Percentiles rank a stretch among this genome's conserved stretches.
phyloP scores from a whole-genome alignment of 73 alveolate genomes.

The Halteria grandinella region DNA sequence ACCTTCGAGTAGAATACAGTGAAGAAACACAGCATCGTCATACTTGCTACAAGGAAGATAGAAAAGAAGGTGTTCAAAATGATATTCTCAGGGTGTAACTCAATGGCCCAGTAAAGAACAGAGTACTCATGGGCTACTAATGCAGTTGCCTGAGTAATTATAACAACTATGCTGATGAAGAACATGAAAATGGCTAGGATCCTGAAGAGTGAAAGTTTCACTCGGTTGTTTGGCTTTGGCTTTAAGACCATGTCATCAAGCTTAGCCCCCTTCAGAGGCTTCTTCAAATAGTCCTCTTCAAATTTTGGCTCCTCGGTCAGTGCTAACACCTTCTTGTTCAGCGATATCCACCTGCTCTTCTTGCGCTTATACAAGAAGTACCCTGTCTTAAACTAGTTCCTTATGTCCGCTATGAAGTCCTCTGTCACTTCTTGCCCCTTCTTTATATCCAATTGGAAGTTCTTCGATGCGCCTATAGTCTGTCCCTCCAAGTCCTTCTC shows the following conservation, averaged over 20 bases:
- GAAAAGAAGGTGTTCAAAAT: conserved; percentile 18
- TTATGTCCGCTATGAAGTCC: conserved; percentile 42
- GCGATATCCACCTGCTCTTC: conserved; percentile 54
- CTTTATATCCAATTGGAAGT: conserved; percentile 14
- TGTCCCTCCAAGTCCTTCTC: conserved; percentile 47
- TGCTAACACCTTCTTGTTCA: conserved; percentile 6
- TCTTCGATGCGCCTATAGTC: conserved; percentile 1
- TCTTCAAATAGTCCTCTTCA: not conserved
- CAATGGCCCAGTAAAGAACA: conserved; percentile 3
- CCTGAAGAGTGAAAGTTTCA: conserved; percentile 8
- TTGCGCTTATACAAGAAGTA: conserved; percentile 55
- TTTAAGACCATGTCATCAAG: conserved; percentile 2
- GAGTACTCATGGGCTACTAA: conserved; percentile 7
- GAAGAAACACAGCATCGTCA: conserved; percentile 31
- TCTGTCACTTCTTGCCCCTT: conserved; percentile 40
- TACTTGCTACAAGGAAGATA: not conserved
- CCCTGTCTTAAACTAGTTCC: conserved; percentile 18
- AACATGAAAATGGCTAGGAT: conserved; percentile 4
- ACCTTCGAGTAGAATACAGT: conserved; percentile 49
- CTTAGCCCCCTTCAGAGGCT: not conserved
- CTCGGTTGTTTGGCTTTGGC: conserved; percentile 16
- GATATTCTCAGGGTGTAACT: not conserved
- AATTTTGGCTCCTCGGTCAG: conserved; percentile 9
- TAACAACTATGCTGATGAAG: not conserved
- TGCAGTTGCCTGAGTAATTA: conserved; percentile 25